Base-by-base conservation (phyloP, 108 stramenopile genomes). In the Nitzschia inconspicua region DNA sequence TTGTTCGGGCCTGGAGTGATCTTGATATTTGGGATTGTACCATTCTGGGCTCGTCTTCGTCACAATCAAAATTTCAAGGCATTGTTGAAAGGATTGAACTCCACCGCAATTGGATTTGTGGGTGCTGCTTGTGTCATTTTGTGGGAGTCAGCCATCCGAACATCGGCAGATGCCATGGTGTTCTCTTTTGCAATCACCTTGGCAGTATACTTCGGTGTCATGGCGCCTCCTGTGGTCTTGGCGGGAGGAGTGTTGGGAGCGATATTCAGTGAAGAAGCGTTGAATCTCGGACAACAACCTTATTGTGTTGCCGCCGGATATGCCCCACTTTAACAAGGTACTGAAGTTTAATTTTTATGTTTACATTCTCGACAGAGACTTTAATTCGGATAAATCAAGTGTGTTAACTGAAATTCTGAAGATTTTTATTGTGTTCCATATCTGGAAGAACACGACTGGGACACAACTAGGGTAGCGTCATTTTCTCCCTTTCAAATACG, bases 1-100 rank as follows among this genome's bases (percentile, higher is more conserved):
- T 65, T 97, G 29, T 94, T 95, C 64, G 94, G 89, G 9, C 94
- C 94, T 41, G 94, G 94, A 16, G 66, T 95, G 3, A 83, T 93
- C 48, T 80, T 94, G n/a, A 91, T 94, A 42, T 93, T 95, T 72
- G 96, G 81, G 19, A 78, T 93, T 67, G 73, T 93, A 13, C 96
- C 96, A 11, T 94, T 97, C 65, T 97, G 96, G 96, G 75, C 76
- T 16, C 72, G 70, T 20, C 53, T 95, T n/a, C 88, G 96, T 26
- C 89, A 91, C 48, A 37, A 83, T 37, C n/a, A 48, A 18, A 75
- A 66, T 56, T 92, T 95, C 69, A 86, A 91, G 63, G 79, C 75
- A 7, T 43, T 81, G 30, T 36, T 95, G 41, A 86, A 86, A 23
- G 94, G 94, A 51, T 75, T 93, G 28, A 92, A 92, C 60, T 76